Conservation (phyloP, 352 stramenopile species). For the Phytophthora agathidicida region DNA sequence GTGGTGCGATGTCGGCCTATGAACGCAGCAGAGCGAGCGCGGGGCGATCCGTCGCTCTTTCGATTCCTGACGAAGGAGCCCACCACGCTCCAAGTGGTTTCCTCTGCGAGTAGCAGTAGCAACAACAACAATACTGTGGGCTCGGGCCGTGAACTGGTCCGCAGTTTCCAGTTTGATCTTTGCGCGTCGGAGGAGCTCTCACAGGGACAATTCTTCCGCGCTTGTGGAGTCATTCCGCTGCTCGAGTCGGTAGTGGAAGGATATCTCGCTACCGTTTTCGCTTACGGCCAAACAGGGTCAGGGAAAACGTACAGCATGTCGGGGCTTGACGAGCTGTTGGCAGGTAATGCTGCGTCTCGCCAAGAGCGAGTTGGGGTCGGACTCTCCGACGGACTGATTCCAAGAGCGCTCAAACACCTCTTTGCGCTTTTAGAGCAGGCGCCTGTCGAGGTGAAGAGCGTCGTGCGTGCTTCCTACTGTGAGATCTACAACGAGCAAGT, state of each 20-base stretch:
- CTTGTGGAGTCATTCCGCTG: constrained; percentile 59
- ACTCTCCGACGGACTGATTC: constrained; percentile 74
- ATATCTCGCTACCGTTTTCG: constrained; percentile 74
- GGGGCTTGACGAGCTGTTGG: constrained; percentile 69
- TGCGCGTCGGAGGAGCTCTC: constrained; percentile 69
- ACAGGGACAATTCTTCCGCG: constrained; percentile 69
- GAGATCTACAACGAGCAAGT: constrained; percentile 90
- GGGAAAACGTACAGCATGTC: constrained; percentile 86
- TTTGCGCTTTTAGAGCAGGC: constrained; percentile 55
- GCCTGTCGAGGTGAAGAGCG: constrained; percentile 55
- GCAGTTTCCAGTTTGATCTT: constrained; percentile 79
- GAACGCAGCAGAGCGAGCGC: constrained; percentile 51
- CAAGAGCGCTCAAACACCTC: constrained; percentile 73
- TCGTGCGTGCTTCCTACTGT: constrained; percentile 77
- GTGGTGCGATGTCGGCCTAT: constrained; percentile 70
- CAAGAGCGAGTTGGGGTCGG: constrained; percentile 32
- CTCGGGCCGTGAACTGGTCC: constrained; percentile 61
- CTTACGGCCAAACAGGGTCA: constrained; percentile 71
- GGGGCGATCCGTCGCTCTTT: constrained; percentile 59
- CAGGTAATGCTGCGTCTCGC: constrained; percentile 10
- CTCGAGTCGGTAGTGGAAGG: constrained; percentile 74
- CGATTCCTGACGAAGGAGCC: constrained; percentile 56
- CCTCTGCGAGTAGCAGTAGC: constrained; percentile 29
- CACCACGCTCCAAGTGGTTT: constrained; percentile 64
- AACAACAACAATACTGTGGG: constrained; percentile 10